phyloP scores from a whole-genome alignment of 2,329 filamentous ascomycete genomes.

The Fusarium anthophilum region DNA sequence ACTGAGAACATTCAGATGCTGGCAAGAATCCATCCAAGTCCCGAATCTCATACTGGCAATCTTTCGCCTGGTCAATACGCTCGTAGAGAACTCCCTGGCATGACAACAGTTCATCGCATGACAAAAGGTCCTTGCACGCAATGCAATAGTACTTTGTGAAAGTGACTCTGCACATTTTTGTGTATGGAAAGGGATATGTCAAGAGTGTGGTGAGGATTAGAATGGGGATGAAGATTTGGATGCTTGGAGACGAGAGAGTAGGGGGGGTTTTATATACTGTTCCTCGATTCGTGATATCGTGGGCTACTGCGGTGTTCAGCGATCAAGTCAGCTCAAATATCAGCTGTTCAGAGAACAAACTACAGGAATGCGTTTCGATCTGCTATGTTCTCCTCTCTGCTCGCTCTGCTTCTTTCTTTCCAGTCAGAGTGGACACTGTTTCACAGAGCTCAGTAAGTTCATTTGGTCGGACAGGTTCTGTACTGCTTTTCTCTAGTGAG shows the following conservation, averaged over 20 bases:
- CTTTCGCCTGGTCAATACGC: neutral
- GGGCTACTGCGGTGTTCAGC: rapidly evolving
- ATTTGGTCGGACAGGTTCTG: rapidly evolving
- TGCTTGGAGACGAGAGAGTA: too few species aligned
- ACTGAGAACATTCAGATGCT: neutral
- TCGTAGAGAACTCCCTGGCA: neutral
- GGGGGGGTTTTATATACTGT: neutral
- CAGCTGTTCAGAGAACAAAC: neutral
- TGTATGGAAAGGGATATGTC: neutral
- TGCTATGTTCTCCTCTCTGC: neutral
- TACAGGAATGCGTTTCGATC: too few species aligned
- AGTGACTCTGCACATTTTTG: neutral
- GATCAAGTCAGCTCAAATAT: neutral
- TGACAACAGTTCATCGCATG: neutral
- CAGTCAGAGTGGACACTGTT: neutral
- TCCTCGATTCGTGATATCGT: too few species aligned
- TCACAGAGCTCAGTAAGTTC: neutral
- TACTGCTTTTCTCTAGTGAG: neutral
- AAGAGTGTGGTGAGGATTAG: too few species aligned
- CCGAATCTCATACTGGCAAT: neutral
- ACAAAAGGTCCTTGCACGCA: neutral
- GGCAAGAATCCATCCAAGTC: neutral
- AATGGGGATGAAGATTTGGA: too few species aligned
- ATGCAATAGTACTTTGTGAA: neutral
- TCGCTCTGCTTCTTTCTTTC: neutral